phyloP scores from a whole-genome alignment of 768 basidiomycete species.

The Tubosaeta brunneosetosa region DNA sequence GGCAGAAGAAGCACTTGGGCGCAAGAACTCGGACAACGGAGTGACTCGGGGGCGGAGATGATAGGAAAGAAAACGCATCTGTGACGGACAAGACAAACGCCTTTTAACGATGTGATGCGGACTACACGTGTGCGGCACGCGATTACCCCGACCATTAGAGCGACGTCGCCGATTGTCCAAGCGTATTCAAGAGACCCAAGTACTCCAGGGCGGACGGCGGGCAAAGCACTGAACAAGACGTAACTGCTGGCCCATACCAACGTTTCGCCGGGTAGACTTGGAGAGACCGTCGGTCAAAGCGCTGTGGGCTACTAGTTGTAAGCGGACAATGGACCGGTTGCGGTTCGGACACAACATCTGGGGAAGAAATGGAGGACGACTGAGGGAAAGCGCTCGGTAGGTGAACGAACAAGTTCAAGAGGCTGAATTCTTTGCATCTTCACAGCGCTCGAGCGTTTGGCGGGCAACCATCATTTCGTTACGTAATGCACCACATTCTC shows the following conservation, averaged over 20 bases:
- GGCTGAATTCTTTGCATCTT: not conserved
- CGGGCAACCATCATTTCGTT: not conserved
- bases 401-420: conserved; percentile 1
- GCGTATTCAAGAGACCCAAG: conserved; percentile 7
- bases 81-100: conserved; percentile 17
- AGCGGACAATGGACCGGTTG: not conserved
- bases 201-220: not conserved
- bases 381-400: not conserved
- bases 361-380: not conserved
- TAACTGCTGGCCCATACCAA: not conserved
- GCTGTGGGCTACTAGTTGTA: too few species aligned
- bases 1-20: not conserved
- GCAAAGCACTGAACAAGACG: conserved; percentile 13
- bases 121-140: conserved; percentile 31
- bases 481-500: conserved; percentile 8
- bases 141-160: conserved; percentile 22
- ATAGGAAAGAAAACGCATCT: conserved; percentile 16
- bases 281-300: conserved; percentile 9
- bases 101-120: conserved; percentile 31
- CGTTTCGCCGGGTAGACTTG: not conserved
- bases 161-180: conserved; percentile 10
- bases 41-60: conserved; percentile 3
- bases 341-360: not conserved
- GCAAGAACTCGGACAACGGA: not conserved
- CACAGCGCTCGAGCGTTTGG: not conserved